These are phyloP conservation scores for Hypholoma fasciculare DNA, from an alignment of 768 basidiomycete species.

Conservation along the genomic window DNA sequence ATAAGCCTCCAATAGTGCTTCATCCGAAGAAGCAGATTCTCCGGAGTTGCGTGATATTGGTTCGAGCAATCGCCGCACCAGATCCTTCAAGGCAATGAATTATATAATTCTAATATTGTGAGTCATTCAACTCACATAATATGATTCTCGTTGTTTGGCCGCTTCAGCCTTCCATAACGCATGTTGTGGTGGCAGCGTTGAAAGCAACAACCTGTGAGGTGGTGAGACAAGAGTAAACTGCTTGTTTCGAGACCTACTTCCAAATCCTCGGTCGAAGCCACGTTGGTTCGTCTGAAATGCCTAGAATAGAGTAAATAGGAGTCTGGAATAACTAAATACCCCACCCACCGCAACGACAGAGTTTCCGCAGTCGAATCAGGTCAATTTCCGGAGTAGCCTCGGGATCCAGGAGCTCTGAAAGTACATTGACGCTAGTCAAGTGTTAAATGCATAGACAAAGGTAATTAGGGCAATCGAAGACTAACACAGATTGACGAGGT, in stretches of 20 bases:
- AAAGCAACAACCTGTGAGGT: constrained; percentile 55
- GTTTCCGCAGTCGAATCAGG: constrained; percentile 48
- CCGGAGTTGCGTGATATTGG: constrained; percentile 49
- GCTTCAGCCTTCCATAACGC: constrained; percentile 58
- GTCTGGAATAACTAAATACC: constrained; percentile 1
- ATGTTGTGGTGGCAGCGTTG: constrained; percentile 58
- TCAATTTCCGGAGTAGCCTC: constrained; percentile 52
- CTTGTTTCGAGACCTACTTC: constrained; percentile 50
- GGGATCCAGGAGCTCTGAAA: constrained; percentile 64
- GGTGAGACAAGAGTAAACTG: background rate
- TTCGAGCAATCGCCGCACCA: constrained; percentile 61
- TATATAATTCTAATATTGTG: background rate
- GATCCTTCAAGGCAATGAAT: constrained; percentile 47
- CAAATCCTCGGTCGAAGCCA: constrained; percentile 79
- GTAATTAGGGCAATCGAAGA: background rate
- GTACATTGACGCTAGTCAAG: constrained; percentile 43
- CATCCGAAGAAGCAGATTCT: constrained; percentile 36
- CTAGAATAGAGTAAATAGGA: constrained; percentile 32
- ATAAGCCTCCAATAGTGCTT: constrained; percentile 45
- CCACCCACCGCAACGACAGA: constrained; percentile 62
- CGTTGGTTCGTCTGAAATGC: constrained; percentile 70
- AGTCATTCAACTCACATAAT: constrained; percentile 56
- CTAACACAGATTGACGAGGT: constrained; percentile 63
- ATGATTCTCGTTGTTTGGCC: constrained; percentile 62
- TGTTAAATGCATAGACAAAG: background rate